A percentile compares a stretch with the other conserved stretches of the same genome.
These are phyloP conservation scores for Wallacemonas sp. DNA, from an alignment of 208 protist genomes.

Conservation along the genomic window DNA sequence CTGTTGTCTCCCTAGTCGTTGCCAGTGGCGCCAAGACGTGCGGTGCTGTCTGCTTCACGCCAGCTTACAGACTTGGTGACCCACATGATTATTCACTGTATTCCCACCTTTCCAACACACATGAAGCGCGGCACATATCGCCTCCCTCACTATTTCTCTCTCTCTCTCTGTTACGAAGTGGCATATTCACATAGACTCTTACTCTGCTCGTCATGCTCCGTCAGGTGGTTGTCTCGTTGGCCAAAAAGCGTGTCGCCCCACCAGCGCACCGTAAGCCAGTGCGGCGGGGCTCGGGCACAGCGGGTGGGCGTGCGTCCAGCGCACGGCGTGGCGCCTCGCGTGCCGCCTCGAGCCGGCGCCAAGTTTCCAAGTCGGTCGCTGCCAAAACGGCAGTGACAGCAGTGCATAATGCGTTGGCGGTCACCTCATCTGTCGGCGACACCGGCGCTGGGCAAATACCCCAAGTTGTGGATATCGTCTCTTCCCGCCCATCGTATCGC, in stretches of 20 bases:
- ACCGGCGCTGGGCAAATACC: conserved; percentile 1
- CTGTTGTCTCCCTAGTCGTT: too few species aligned
- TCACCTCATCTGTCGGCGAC: background rate
- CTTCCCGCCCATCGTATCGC: conserved; percentile 49
- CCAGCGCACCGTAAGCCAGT: conserved; percentile 22
- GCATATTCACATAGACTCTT: background rate
- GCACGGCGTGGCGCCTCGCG: background rate
- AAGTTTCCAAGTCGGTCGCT: background rate
- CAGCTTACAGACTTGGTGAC: too few species aligned
- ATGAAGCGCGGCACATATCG: too few species aligned
- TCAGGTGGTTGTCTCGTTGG: background rate
- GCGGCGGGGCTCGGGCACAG: conserved; percentile 2
- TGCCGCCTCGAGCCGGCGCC: background rate
- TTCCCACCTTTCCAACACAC: too few species aligned
- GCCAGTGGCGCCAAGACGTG: too few species aligned
- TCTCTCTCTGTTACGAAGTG: background rate
- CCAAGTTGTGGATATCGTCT: conserved; percentile 13
- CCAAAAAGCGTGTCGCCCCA: conserved; percentile 25
- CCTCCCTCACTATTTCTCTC: too few species aligned
- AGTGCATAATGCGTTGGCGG: background rate
- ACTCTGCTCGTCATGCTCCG: conserved; percentile 15
- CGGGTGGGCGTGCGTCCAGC: background rate
- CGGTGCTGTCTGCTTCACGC: too few species aligned
- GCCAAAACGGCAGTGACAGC: background rate
- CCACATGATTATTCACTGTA: too few species aligned